phyloP scores from a whole-genome alignment of 148 eudicot genomes.

The Agrostemma githago region DNA sequence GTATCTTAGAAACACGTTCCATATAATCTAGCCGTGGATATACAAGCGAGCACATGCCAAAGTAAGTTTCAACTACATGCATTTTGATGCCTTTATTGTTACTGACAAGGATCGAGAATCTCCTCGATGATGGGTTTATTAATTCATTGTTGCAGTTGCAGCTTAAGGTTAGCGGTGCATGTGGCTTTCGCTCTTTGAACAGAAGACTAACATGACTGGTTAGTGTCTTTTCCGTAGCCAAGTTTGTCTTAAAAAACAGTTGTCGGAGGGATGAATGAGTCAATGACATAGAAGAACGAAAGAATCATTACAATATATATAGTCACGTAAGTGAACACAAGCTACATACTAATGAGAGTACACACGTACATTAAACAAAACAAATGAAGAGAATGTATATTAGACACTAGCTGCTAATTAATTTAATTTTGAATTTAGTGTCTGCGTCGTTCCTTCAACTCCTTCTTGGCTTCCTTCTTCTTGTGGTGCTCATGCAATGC shows the following conservation, averaged over 20 bases:
- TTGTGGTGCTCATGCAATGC: constrained; percentile 30
- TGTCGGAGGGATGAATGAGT: no score
- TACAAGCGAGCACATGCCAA: background rate
- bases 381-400: no score
- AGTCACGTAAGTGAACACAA: no score
- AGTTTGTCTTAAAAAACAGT: no score
- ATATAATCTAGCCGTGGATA: background rate
- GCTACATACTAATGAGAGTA: no score
- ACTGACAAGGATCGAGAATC: background rate
- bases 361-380: no score
- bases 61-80: background rate
- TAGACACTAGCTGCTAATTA: no score
- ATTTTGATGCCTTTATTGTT: background rate
- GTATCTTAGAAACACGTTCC: background rate
- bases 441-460: constrained; percentile 12
- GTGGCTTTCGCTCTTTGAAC: background rate
- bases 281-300: no score
- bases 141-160: background rate
- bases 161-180: background rate
- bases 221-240: background rate
- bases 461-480: constrained; percentile 31
- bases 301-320: no score
- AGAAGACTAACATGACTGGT: background rate
- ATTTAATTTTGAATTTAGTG: background rate
- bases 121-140: background rate